These are phyloP conservation scores for Coemansia sp. DNA, from an alignment of 192 early-diverging fungal genomes.

Conservation along the genomic window DNA sequence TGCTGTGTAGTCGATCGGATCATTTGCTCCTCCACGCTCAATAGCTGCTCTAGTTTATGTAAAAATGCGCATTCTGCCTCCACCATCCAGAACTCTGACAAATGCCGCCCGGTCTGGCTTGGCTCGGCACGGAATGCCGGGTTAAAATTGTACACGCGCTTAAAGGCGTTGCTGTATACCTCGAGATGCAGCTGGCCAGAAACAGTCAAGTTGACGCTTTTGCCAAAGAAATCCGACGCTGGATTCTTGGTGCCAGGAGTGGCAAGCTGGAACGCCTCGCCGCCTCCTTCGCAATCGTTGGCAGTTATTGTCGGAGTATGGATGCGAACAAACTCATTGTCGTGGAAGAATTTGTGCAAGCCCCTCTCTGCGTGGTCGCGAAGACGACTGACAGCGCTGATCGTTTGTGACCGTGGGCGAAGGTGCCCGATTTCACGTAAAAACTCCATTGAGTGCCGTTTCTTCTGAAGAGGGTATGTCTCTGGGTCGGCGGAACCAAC, in stretches of 20 bases:
- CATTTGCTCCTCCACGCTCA: slow-evolving; percentile 70
- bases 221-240: slow-evolving; percentile 66
- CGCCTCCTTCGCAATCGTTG: slow-evolving; percentile 88
- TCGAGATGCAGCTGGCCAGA: slow-evolving; percentile 87
- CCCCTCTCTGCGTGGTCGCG: slow-evolving; percentile 65
- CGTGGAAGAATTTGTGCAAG: slow-evolving; percentile 70
- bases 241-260: slow-evolving; percentile 16
- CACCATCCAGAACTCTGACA: slow-evolving; percentile 95
- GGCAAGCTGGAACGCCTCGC: slow-evolving; percentile 69
- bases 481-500: slow-evolving; percentile 52
- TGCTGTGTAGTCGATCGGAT: slow-evolving; percentile 59
- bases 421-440: slow-evolving; percentile 75
- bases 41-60: slow-evolving; percentile 57
- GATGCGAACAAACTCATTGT: slow-evolving; percentile 71
- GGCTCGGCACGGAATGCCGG: slow-evolving; percentile 85
- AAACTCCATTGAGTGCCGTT: slow-evolving; percentile 72
- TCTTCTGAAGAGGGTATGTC: slow-evolving; percentile 86
- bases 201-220: slow-evolving; percentile 76
- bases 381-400: slow-evolving; percentile 69
- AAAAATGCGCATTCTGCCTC: slow-evolving; percentile 85
- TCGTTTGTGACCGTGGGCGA: slow-evolving; percentile 72
- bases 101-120: slow-evolving; percentile 74
- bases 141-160: slow-evolving; percentile 78
- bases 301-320: slow-evolving; percentile 82
- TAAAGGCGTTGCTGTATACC: slow-evolving; percentile 65